Evolutionary conservation across 257 asterid genomes (phyloP).

Genomic region (Petunia secreta): DNA sequence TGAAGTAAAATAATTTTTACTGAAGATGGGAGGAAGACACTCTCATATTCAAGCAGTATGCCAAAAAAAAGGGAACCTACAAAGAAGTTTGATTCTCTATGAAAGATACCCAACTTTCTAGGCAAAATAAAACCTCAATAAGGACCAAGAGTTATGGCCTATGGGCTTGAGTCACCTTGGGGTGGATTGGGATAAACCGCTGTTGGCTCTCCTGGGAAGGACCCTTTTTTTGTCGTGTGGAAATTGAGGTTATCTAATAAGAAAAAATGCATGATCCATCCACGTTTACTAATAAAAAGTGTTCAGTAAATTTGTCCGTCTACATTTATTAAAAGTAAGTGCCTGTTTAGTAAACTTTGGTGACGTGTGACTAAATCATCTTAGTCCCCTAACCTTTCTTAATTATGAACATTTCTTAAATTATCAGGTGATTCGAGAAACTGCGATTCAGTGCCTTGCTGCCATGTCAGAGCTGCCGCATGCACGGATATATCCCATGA

Average conservation of each 20-base stretch:
- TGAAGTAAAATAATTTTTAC: not conserved
- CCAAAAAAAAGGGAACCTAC: not conserved
- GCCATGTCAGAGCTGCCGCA: constrained; percentile 77
- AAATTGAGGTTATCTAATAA: too few relatives aligned
- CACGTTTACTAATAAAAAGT: too few relatives aligned
- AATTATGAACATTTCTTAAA: constrained; percentile 7
- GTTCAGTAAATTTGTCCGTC: too few relatives aligned
- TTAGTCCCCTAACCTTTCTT: not conserved
- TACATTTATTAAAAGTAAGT: not conserved
- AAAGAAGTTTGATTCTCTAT: not conserved
- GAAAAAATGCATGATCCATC: too few relatives aligned
- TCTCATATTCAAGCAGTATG: not conserved
- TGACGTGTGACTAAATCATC: constrained; percentile 1
- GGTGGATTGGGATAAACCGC: too few relatives aligned
- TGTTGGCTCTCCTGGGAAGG: too few relatives aligned
- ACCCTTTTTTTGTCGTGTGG: too few relatives aligned
- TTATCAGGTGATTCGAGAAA: constrained; percentile 80
- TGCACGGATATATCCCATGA: constrained; percentile 73
- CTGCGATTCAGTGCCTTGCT: constrained; percentile 88
- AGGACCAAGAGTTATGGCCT: not conserved
- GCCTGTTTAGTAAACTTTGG: not conserved
- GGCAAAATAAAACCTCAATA: not conserved
- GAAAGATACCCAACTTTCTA: not conserved
- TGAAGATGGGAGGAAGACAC: not conserved
- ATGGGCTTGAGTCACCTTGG: too few relatives aligned